phyloP scores from a whole-genome alignment of 257 asterid species.

The Sherardia arvensis region DNA sequence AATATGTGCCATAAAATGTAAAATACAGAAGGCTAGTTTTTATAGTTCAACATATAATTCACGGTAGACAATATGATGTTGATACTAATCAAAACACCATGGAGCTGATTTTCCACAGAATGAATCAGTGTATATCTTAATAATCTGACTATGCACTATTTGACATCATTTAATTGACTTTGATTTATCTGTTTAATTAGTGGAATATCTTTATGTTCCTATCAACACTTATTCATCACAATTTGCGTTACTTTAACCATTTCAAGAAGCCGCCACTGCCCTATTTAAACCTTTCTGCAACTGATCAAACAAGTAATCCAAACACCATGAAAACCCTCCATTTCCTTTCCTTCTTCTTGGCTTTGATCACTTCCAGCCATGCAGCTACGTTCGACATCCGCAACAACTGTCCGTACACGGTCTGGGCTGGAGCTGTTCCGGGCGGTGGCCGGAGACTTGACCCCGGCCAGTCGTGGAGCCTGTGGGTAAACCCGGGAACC shows the following conservation, averaged over 20 bases:
- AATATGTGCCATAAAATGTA: no score
- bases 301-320: not conserved
- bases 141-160: not conserved
- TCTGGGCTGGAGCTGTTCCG: not conserved
- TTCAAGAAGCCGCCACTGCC: not conserved
- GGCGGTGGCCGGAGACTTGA: not conserved
- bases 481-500: conserved; percentile 5
- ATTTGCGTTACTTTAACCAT: not conserved
- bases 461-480: conserved; percentile 11
- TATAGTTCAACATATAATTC: no score
- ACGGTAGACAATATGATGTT: no score
- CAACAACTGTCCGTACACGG: conserved; percentile 14
- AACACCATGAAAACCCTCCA: not conserved
- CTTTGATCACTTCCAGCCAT: not conserved
- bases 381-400: conserved; percentile 8
- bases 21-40: no score
- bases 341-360: conserved; percentile 3
- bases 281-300: not conserved
- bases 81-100: no score
- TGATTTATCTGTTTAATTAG: not conserved
- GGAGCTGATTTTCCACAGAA: not conserved
- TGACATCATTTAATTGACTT: not conserved
- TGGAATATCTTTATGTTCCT: not conserved
- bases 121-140: not conserved
- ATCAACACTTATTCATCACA: not conserved